Conservation (phyloP, 176 grass and related monocot genomes). For the Phragmites australis region DNA sequence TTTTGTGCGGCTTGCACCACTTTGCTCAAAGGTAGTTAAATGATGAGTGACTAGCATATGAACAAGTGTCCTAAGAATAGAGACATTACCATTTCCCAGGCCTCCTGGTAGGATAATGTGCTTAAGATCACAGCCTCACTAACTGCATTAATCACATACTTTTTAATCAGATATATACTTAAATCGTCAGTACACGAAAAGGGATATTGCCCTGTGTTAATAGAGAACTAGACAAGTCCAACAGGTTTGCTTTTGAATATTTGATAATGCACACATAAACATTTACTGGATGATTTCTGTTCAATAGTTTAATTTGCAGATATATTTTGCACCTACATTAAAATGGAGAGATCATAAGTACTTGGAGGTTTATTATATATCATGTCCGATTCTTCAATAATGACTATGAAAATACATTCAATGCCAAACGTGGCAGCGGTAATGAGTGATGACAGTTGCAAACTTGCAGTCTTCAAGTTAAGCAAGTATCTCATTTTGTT, state of each 20-base stretch:
- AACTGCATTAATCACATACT: slow-evolving; percentile 63
- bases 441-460: background rate
- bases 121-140: slow-evolving; percentile 95
- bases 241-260: background rate
- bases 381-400: background rate
- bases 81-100: slow-evolving; percentile 97
- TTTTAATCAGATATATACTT: slow-evolving; percentile 30
- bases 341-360: background rate
- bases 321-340: background rate
- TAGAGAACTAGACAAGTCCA: slow-evolving; percentile 6
- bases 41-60: background rate
- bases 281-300: background rate
- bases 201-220: background rate
- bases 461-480: background rate
- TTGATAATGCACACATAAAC: slow-evolving; percentile 5
- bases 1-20: background rate
- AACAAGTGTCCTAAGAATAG: slow-evolving; percentile 25
- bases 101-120: slow-evolving; percentile 96
- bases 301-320: background rate
- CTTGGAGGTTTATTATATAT: background rate
- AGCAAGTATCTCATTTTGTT: background rate
- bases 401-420: background rate
- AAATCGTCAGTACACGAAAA: slow-evolving; percentile 22
- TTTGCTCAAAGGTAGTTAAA: background rate
- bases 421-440: background rate